Evolutionary conservation across 2,329 filamentous ascomycete genomes (phyloP), one percentile per base, ranked within the genome.

Genomic region (Aureobasidium subglaciale): DNA sequence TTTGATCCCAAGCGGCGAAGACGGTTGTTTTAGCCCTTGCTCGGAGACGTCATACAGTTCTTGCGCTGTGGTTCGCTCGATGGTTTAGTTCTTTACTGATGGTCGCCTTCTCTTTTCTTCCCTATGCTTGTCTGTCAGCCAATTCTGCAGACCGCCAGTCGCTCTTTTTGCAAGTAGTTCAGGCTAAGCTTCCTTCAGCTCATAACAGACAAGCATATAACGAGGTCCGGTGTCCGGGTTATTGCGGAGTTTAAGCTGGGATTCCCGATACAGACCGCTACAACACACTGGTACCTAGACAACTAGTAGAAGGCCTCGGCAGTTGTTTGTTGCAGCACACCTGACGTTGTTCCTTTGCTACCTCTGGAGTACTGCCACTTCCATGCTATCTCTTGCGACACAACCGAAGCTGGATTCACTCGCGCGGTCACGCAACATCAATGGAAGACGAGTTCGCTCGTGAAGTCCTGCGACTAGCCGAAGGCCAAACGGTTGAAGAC

Each of bases 391-490:
- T 53, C 11, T 30, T 37, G n/a, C 48, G 34, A 53, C 48, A 40
- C 35, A 7, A 18, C 30, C 24, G 5, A 50, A 38, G 34, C 48
- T 53, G 48, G 48, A 53, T 41, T 13, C 25, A 53, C 37, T 41
- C 35, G 46, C 22, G 24, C 34, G 20, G 20, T 22, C 29, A 20
- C 20, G 5, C 11, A 20, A 16, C 27, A 22, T 41, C 37, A 25
- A 56, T 56, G 54, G 60, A 57, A 20, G 57, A 55, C 48, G 46
- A 62, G 16, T 67, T 63, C 48, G 57, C 64, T 43, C 59, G 59
- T 35, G 63, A 68, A 10, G 66, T 69, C 48, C 61, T 68, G 15
- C 59, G 61, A 30, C 60, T 67, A 22, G 53, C 46, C n/a, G 59
- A 62, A 35, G 64, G 62, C 22, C 60, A 66, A 50, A 65, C 64